Percentiles rank a stretch among this genome's conserved stretches.
phyloP scores from a whole-genome alignment of 306 rosid species.

The Lathyrus oleraceus region DNA sequence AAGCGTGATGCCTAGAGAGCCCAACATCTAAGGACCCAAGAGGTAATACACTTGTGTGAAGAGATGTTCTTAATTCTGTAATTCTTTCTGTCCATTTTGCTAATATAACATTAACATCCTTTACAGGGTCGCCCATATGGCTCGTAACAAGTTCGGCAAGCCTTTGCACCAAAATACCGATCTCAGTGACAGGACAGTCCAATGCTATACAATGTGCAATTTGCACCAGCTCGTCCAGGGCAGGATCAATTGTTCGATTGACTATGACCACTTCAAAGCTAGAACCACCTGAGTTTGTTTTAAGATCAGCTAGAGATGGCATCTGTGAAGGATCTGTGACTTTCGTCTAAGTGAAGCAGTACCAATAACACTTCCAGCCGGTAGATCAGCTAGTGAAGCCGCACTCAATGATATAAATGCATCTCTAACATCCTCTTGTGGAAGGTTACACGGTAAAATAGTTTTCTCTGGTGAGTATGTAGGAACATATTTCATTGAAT shows the following conservation, averaged over 20 bases:
- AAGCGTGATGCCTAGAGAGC: slow-evolving; percentile 93
- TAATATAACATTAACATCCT: slow-evolving; percentile 75
- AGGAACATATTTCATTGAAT: slow-evolving; percentile 95
- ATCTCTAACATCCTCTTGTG: slow-evolving; percentile 85
- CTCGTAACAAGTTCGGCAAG: slow-evolving; percentile 73
- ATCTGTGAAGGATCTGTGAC: too few relatives aligned
- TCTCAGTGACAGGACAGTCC: too few relatives aligned
- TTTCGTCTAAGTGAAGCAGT: too few relatives aligned
- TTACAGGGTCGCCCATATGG: slow-evolving; percentile 98
- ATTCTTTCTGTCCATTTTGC: slow-evolving; percentile 91
- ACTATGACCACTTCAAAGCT: too few relatives aligned
- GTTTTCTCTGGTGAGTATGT: slow-evolving; percentile 76
- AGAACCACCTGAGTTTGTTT: too few relatives aligned
- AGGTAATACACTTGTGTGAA: slow-evolving; percentile 79
- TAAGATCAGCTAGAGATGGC: too few relatives aligned
- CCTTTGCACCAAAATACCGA: too few relatives aligned
- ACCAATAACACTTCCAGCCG: too few relatives aligned
- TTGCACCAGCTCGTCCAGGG: too few relatives aligned
- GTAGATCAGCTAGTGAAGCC: too few relatives aligned
- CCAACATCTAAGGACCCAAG: slow-evolving; percentile 92
- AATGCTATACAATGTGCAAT: too few relatives aligned
- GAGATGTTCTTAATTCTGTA: slow-evolving; percentile 75
- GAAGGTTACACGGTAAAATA: slow-evolving; percentile 83
- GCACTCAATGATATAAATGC: slow-evolving; percentile 81
- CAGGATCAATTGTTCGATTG: too few relatives aligned